These are phyloP conservation scores for Suillus plorans DNA, from an alignment of 768 basidiomycete species.

Conservation along the genomic window DNA sequence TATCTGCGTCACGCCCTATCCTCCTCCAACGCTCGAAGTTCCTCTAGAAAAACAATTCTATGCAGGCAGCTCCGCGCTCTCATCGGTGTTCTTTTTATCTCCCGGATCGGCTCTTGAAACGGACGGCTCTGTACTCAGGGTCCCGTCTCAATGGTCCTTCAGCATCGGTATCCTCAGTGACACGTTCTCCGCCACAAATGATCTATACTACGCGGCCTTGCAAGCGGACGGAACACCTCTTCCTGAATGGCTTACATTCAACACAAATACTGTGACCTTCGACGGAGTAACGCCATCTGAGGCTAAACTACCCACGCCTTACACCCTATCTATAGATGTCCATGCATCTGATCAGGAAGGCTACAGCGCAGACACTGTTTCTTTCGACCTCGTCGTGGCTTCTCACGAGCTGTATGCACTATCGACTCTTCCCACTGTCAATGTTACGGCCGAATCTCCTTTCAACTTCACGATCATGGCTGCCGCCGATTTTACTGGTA, in stretches of 20 bases:
- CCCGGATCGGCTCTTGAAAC: conserved; percentile 55
- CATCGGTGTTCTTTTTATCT: conserved; percentile 73
- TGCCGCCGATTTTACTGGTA: conserved; percentile 57
- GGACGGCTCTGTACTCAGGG: conserved; percentile 56
- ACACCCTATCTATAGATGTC: conserved; percentile 52
- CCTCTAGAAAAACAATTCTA: conserved; percentile 63
- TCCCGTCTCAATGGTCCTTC: conserved; percentile 86
- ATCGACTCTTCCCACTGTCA: conserved; percentile 59
- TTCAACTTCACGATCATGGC: conserved; percentile 55
- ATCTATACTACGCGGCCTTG: conserved; percentile 62
- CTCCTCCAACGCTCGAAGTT: conserved; percentile 53
- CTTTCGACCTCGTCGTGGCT: conserved; percentile 69
- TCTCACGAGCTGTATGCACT: conserved; percentile 61
- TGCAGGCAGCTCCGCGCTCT: conserved; percentile 59
- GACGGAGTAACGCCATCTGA: conserved; percentile 71
- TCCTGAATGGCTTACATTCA: conserved; percentile 76
- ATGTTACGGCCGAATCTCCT: conserved; percentile 58
- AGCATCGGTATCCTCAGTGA: conserved; percentile 77
- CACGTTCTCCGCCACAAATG: conserved; percentile 52
- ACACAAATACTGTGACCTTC: conserved; percentile 66
- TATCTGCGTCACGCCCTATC: conserved; percentile 54
- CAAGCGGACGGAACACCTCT: conserved; percentile 67
- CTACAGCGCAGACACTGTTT: conserved; percentile 56
- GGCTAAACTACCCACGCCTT: conserved; percentile 37
- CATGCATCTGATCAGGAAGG: conserved; percentile 74